Percentiles rank a stretch among this genome's conserved stretches.
phyloP scores from a whole-genome alignment of 148 eudicot genomes.

The Rheum nobile region DNA sequence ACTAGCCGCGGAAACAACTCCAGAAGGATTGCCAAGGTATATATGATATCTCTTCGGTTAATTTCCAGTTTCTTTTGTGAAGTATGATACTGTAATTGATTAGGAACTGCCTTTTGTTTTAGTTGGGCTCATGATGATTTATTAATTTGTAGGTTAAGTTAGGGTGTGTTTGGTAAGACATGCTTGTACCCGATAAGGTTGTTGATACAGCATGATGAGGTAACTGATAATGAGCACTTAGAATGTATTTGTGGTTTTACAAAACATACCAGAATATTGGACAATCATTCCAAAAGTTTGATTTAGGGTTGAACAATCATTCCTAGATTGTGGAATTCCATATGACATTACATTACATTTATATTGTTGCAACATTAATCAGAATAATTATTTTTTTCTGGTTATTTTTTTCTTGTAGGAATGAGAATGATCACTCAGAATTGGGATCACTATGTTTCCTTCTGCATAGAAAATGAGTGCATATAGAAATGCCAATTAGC shows the following conservation, averaged over 20 bases:
- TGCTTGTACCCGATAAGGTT: not conserved
- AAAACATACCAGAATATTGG: not conserved
- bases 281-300: not conserved
- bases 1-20: conserved; percentile 46
- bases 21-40: conserved; percentile 56
- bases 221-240: no score
- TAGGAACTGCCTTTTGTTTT: not conserved
- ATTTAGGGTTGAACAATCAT: conserved; percentile 1
- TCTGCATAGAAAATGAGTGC: not conserved
- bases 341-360: not conserved
- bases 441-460: not conserved
- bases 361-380: not conserved
- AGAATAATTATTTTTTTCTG: not conserved
- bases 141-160: not conserved
- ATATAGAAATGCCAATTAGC: not conserved
- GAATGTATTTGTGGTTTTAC: not conserved
- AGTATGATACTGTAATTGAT: not conserved
- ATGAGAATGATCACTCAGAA: no score
- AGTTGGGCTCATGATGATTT: not conserved
- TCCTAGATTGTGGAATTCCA: not conserved
- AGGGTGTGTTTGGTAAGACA: not conserved
- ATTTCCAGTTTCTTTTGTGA: not conserved
- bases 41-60: not conserved
- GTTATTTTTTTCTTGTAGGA: no score
- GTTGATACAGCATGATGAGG: no score